phyloP scores from a whole-genome alignment of 805 yeast species.

The Schizosaccharomyces cryophilus region DNA sequence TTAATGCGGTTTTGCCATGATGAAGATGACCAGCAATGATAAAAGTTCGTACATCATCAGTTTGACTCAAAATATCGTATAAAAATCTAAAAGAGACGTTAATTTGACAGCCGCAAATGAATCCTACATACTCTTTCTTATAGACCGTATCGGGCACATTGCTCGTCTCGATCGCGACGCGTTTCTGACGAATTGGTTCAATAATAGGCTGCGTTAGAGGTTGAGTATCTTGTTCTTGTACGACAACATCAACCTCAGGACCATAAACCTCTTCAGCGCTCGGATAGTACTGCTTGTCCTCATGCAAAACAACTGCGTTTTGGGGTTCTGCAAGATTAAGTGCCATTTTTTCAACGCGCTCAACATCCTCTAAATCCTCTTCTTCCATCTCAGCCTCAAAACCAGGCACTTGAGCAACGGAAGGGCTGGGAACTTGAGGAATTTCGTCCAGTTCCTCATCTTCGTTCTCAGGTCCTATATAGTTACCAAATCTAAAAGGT shows the following conservation, averaged over 20 bases:
- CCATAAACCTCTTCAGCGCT: constrained; percentile 27
- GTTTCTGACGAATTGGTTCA: constrained; percentile 22
- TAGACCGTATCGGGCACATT: constrained; percentile 35
- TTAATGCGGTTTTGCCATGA: constrained; percentile 63
- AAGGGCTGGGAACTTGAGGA: constrained; percentile 4
- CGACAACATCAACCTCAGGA: constrained; percentile 37
- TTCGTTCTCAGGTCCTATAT: constrained; percentile 11
- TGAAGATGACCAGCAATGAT: constrained; percentile 60
- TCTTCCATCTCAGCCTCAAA: constrained; percentile 6
- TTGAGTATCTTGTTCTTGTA: constrained; percentile 29
- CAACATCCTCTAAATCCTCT: constrained; percentile 6
- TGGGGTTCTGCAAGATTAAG: constrained; percentile 3
- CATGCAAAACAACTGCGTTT: constrained; percentile 18
- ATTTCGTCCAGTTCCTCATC: constrained; percentile 13
- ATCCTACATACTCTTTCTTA: constrained; percentile 26
- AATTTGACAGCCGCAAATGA: neutral
- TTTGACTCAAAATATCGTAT: constrained; percentile 23
- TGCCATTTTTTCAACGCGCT: constrained; percentile 3
- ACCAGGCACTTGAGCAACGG: neutral
- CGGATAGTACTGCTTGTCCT: constrained; percentile 23
- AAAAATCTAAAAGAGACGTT: constrained; percentile 12
- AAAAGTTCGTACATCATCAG: constrained; percentile 47
- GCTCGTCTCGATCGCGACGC: constrained; percentile 25
- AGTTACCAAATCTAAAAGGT: constrained; percentile 14
- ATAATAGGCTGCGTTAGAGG: constrained; percentile 40